These are phyloP conservation scores for Dendrobium chrysotoxum DNA, from an alignment of 106 monocot species.

Conservation along the genomic window DNA sequence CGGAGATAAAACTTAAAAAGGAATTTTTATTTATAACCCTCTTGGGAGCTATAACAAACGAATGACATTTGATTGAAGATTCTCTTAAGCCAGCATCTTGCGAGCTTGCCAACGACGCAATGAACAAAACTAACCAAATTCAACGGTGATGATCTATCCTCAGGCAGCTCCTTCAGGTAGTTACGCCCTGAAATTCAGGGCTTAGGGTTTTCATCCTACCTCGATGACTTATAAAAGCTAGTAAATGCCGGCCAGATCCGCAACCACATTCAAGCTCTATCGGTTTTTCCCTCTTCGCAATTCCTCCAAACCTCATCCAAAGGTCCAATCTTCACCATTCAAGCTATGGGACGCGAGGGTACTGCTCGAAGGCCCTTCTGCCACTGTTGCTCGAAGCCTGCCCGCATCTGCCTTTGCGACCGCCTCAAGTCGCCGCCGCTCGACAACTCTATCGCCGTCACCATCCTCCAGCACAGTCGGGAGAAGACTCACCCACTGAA, in stretches of 20 bases:
- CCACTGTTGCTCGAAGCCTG: conserved; percentile 61
- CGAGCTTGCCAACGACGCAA: too few species aligned
- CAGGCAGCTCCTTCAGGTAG: too few species aligned
- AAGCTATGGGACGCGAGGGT: conserved; percentile 21
- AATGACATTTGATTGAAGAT: too few species aligned
- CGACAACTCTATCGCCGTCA: conserved; percentile 56
- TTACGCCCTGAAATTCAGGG: not conserved
- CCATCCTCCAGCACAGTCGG: conserved; percentile 70
- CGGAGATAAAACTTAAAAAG: too few species aligned
- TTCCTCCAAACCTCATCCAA: not conserved
- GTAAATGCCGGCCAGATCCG: not conserved
- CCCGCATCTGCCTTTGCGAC: conserved; percentile 61
- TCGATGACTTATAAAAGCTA: not conserved
- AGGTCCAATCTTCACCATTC: not conserved
- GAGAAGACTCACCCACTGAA: conserved; percentile 77
- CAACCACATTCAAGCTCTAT: not conserved
- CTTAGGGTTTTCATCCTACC: not conserved
- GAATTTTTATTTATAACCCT: too few species aligned
- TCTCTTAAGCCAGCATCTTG: too few species aligned
- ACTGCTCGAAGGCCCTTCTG: conserved; percentile 44
- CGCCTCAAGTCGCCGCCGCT: conserved; percentile 58
- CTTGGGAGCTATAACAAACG: too few species aligned
- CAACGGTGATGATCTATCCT: too few species aligned
- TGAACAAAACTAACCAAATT: too few species aligned
- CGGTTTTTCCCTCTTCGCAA: not conserved